Evolutionary conservation across 2,329 filamentous ascomycete species (phyloP), one percentile per base, ranked within the genome.

Genomic region (Zymoseptoria passerinii): DNA sequence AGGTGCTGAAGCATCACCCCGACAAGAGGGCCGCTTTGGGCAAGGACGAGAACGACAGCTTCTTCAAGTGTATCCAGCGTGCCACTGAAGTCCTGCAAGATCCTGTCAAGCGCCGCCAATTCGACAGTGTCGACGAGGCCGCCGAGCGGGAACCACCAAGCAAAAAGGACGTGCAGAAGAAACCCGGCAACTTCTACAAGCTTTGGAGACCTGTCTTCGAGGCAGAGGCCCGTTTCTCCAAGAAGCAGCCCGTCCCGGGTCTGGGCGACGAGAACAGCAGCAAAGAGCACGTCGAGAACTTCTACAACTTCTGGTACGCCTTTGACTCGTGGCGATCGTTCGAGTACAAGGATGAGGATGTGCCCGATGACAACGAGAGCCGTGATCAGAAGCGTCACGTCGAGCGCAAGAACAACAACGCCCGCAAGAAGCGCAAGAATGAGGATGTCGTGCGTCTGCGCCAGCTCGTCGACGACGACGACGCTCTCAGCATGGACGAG

Each of bases 31-130:
- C 95, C 16, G 94, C 94, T 28, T 83, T 87, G 52, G 94, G 94
- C 62, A 83, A 84, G 69, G 83, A 84, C 67, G 92, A 97, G 70
- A 92, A 96, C 76, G 94, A 99, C 76, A 90, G 89, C 75, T 99
- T 99, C 82, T 99, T 99, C 88, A 99, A 99, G 83, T 99, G 95
- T 77, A 99, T 99, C 75, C 95, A 99, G 75, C 96, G 96, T 77
- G 94, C 94, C 58, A 92, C 88, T 69, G 94, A 99, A 71, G 83
- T 97, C 55, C 88, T 99, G 18, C 83, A 90, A 57, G 94, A 99
- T 79, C 94, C 94, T 54, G 81, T 86, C 74, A 95, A 90, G 80
- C 89, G 94, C 62, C 87, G 92, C 59, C 94, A 99, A 78, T 99
- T 88, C 78, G 94, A 99, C 77, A 96, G 90, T 2, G 92, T 97